Evolutionary conservation across 139 green algal species (phyloP), one percentile per base, ranked within the genome.

Genomic region (Edaphochlamys debaryana): DNA sequence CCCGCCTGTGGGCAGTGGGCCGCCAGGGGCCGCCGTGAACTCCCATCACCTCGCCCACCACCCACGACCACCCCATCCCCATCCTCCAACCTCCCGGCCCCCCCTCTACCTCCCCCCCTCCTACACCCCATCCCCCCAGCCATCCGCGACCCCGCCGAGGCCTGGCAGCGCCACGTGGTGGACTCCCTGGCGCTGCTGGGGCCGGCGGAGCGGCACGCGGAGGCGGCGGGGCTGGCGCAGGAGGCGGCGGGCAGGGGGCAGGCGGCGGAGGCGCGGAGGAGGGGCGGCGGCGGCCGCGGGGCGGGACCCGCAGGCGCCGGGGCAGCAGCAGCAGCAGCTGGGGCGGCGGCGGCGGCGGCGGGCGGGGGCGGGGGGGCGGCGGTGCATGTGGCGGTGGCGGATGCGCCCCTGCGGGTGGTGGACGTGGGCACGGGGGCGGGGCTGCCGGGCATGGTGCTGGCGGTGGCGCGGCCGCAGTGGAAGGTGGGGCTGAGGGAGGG

Each of bases 351-450:
- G 74, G 58, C 29, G 52, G 71, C 40, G 22, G 30, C 8, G 25
- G 15, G 30, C 0, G 27, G 50, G n/a, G 54, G 41, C 20, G 52
- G 15, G 38, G 11, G 37, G 27, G n/a, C 17, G 20, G 3, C 42
- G 29, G 32, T 92, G 42, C 79, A 74, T 6, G 20, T 98, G 4
- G 90, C 98, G 32, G 96, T n/a, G n/a, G 52, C 25, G 38, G 11
- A 37, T 36, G n/a, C 17, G 20, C 8, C 42, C 23, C 36, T 92
- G 42, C 79, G 77, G 11, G 20, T 98, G 4, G 90, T 98, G 32
- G 96, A 99, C 71, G 94, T 99, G 19, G 96, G 96, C n/a, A 96
- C 93, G 40, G 96, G 96, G 0, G 93, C 94, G 9, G 96, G 96
- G 0, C 86, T 99, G 56, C 96, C 96, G 13, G 96, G 95, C 17